These are phyloP conservation scores for Zymoseptoria passerinii DNA, from an alignment of 2,329 filamentous ascomycete species.

Conservation along the genomic window DNA sequence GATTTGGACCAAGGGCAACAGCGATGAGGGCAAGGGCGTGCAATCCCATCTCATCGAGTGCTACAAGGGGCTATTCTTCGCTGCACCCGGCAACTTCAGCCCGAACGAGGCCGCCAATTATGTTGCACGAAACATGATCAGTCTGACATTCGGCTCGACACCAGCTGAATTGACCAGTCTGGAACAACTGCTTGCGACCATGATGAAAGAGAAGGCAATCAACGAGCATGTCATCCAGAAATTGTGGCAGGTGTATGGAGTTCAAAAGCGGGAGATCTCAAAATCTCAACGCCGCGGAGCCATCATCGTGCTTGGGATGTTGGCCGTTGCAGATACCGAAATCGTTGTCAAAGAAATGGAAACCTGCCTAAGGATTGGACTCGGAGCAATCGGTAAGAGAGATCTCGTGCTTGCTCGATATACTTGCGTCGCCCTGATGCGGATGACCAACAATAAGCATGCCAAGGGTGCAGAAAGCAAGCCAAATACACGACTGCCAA, in stretches of 20 bases:
- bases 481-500: slow-evolving; percentile 66
- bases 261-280: slow-evolving; percentile 89
- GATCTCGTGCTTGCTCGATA: slow-evolving; percentile 89
- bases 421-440: slow-evolving; percentile 83
- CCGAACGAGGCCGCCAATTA: slow-evolving; percentile 90
- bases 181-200: slow-evolving; percentile 88
- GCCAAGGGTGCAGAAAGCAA: slow-evolving; percentile 62
- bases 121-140: slow-evolving; percentile 97
- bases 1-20: slow-evolving; percentile 99
- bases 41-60: slow-evolving; percentile 95
- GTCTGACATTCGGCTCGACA: slow-evolving; percentile 89
- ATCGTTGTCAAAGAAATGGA: slow-evolving; percentile 95
- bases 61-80: slow-evolving; percentile 92
- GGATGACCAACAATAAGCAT: slow-evolving; percentile 79
- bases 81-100: slow-evolving; percentile 81
- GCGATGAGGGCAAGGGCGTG: slow-evolving; percentile 95
- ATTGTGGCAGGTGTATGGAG: slow-evolving; percentile 94
- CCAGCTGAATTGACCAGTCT: slow-evolving; percentile 91
- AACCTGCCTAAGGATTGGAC: slow-evolving; percentile 80
- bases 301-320: slow-evolving; percentile 95
- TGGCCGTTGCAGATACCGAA: slow-evolving; percentile 83
- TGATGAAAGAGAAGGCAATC: slow-evolving; percentile 91
- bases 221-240: slow-evolving; percentile 81
- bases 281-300: slow-evolving; percentile 81
- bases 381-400: slow-evolving; percentile 68